Evolutionary conservation across 2,329 filamentous ascomycete genomes (phyloP).

Genomic region (Penicillium capsulatum): DNA sequence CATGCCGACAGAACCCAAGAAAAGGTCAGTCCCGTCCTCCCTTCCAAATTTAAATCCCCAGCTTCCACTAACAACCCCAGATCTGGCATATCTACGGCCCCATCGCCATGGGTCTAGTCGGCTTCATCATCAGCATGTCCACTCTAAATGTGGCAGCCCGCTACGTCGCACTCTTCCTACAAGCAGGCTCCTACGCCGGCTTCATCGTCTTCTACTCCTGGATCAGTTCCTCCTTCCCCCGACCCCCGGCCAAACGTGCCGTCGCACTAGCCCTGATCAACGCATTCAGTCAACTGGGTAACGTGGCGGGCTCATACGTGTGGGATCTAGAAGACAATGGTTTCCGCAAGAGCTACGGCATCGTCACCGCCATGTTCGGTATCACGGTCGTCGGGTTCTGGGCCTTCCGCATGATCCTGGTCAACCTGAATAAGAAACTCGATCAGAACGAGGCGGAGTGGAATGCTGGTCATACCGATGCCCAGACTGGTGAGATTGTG

Average conservation of each 20-base stretch:
- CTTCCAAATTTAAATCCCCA: background rate
- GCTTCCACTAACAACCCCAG: constrained; percentile 23
- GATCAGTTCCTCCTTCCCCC: constrained; percentile 51
- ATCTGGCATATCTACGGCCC: constrained; percentile 58
- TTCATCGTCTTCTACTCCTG: constrained; percentile 31
- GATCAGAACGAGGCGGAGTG: constrained; percentile 15
- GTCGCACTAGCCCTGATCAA: constrained; percentile 73
- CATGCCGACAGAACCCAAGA: constrained; percentile 55
- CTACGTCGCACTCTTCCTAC: constrained; percentile 59
- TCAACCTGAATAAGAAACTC: constrained; percentile 26
- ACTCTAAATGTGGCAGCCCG: constrained; percentile 55
- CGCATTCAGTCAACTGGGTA: constrained; percentile 57
- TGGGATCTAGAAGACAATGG: constrained; percentile 59
- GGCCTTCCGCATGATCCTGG: constrained; percentile 47
- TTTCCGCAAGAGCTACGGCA: constrained; percentile 61
- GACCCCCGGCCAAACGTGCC: constrained; percentile 69
- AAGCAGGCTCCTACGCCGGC: constrained; percentile 55
- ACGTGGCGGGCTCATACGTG: constrained; percentile 60
- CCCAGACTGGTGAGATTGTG: constrained; percentile 5
- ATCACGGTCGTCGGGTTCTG: constrained; percentile 49
- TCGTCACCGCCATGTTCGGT: constrained; percentile 62
- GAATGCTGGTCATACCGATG: background rate
- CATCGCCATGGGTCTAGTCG: constrained; percentile 51
- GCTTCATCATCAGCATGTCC: constrained; percentile 59
- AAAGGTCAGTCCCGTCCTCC: constrained; percentile 22